phyloP scores from a whole-genome alignment of 1,284 basidiomycete species.

The Ceratobasidium sp. region DNA sequence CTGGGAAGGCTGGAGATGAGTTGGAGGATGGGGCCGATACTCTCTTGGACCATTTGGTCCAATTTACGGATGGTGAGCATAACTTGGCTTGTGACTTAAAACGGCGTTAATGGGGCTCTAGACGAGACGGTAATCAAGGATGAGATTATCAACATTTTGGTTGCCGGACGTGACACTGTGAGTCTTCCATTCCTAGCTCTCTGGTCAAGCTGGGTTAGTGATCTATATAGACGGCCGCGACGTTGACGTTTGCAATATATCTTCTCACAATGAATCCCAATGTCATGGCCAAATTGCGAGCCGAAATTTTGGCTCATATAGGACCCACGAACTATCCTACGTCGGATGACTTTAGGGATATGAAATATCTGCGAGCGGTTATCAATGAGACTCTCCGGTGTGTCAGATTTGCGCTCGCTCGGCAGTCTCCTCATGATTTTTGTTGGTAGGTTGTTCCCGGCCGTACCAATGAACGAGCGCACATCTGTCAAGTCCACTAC shows the following conservation, averaged over 20 bases:
- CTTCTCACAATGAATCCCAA: conserved; percentile 63
- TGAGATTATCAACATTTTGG: conserved; percentile 48
- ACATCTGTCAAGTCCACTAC: conserved; percentile 40
- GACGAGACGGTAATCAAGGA: conserved; percentile 47
- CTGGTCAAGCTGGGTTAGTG: background rate
- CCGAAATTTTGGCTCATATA: conserved; percentile 64
- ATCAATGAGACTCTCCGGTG: conserved; percentile 59
- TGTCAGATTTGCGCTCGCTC: background rate
- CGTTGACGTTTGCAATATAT: conserved; percentile 65
- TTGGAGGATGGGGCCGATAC: conserved; percentile 41
- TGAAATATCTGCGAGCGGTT: conserved; percentile 69
- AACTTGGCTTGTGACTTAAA: background rate
- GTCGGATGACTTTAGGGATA: conserved; percentile 65
- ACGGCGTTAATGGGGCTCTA: conserved; percentile 3
- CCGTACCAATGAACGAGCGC: conserved; percentile 56
- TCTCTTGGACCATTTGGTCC: conserved; percentile 47
- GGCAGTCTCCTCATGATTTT: background rate
- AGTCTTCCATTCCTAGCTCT: background rate
- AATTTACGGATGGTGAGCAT: conserved; percentile 45
- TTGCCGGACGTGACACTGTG: conserved; percentile 49
- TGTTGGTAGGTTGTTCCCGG: conserved; percentile 62
- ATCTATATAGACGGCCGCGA: conserved; percentile 60
- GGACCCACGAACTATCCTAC: conserved; percentile 61
- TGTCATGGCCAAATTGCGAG: conserved; percentile 60
- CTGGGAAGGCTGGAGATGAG: conserved; percentile 23